Conservation (phyloP, 2,329 filamentous ascomycete species). For the Pseudogymnoascus sp. region DNA sequence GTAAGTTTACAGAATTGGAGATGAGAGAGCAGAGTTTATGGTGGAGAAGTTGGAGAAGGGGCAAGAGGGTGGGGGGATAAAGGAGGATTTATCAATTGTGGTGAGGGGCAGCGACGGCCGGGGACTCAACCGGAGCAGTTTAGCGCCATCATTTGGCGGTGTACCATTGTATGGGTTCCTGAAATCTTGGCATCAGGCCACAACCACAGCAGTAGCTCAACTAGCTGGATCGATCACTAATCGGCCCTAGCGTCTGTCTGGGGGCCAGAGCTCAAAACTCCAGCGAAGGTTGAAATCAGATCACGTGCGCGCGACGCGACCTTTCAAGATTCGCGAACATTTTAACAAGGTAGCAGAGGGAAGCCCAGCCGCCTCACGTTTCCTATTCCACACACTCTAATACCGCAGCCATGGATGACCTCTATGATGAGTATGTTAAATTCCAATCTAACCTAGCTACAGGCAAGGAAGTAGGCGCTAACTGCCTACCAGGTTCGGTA, state of each 20-base stretch:
- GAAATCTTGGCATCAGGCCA: constrained; percentile 1
- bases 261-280: background rate
- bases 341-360: constrained; percentile 7
- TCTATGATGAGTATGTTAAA: constrained; percentile 77
- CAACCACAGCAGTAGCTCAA: background rate
- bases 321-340: constrained; percentile 10
- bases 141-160: constrained; percentile 9
- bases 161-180: background rate
- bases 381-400: background rate
- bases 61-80: constrained; percentile 5
- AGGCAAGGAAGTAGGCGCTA: constrained; percentile 14
- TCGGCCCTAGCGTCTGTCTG: background rate
- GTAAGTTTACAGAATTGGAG: constrained; percentile 8
- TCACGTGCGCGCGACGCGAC: constrained; percentile 4
- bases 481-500: constrained; percentile 66
- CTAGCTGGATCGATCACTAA: background rate
- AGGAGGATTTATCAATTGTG: constrained; percentile 13
- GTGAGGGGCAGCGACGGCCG: background rate
- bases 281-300: background rate
- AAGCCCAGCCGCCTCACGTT: constrained; percentile 7
- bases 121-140: background rate
- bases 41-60: constrained; percentile 7
- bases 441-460: constrained; percentile 7
- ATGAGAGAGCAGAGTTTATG: constrained; percentile 2
- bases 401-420: constrained; percentile 67